Conservation (phyloP, 2,329 filamentous ascomycete species). For the Botrytis cinerea region DNA sequence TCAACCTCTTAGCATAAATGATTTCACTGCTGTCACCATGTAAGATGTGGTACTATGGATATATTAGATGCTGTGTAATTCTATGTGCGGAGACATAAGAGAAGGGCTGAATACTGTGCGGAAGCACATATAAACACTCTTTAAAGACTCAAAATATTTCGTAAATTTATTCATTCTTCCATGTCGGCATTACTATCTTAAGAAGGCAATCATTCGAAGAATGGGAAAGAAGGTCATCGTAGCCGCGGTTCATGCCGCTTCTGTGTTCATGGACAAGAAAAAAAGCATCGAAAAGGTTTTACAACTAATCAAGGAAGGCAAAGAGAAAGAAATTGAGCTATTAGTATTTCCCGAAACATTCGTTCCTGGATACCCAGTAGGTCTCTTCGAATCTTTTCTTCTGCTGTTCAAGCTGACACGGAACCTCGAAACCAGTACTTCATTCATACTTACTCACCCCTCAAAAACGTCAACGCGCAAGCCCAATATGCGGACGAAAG, state of each 20-base stretch:
- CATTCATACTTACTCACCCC: not conserved
- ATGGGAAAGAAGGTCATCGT: not conserved
- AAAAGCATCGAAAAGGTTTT: not conserved
- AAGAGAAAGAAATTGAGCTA: not conserved
- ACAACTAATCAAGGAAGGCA: not conserved
- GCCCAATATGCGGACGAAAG: conserved; percentile 6
- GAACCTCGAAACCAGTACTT: not conserved
- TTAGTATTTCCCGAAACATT: conserved; percentile 15
- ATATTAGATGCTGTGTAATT: not conserved
- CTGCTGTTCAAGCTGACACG: not conserved
- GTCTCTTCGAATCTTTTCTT: rapidly evolving
- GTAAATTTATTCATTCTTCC: not conserved
- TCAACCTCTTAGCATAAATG: not conserved
- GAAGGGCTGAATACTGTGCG: not conserved
- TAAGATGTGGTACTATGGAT: not conserved
- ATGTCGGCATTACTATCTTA: not conserved
- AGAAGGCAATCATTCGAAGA: not conserved
- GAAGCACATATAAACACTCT: not conserved
- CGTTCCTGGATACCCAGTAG: conserved; percentile 15
- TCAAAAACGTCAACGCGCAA: not conserved
- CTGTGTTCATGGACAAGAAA: conserved; percentile 10
- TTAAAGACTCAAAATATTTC: not conserved
- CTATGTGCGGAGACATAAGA: not conserved
- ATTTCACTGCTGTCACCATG: not conserved
- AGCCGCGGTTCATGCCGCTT: conserved; percentile 9